Evolutionary conservation across 805 yeast species (phyloP).

Genomic region (Candida xiaguanensis): DNA sequence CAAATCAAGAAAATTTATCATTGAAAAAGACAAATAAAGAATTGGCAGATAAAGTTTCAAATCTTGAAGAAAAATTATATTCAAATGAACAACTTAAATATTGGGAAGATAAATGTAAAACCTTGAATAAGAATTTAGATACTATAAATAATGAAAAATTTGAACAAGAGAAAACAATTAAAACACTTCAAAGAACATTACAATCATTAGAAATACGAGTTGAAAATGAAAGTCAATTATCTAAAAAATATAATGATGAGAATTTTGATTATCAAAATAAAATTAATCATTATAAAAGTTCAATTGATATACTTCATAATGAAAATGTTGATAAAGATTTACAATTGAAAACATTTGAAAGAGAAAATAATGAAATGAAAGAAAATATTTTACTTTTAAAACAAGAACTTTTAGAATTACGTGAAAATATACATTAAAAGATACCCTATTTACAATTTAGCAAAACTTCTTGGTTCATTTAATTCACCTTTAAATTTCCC

Average conservation of each 20-base stretch:
- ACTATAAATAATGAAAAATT: constrained; percentile 44
- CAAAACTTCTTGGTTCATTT: constrained; percentile 17
- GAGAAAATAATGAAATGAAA: constrained; percentile 54
- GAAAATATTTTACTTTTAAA: constrained; percentile 52
- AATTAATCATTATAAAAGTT: constrained; percentile 38
- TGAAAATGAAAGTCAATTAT: constrained; percentile 48
- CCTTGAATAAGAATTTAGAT: constrained; percentile 49
- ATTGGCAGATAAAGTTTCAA: constrained; percentile 42
- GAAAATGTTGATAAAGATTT: constrained; percentile 42
- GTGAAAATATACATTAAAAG: constrained; percentile 16
- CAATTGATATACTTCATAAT: constrained; percentile 35
- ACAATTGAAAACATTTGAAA: constrained; percentile 44
- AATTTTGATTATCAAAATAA: constrained; percentile 52
- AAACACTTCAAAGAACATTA: constrained; percentile 48
- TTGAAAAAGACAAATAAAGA: constrained; percentile 53
- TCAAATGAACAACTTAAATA: constrained; percentile 52
- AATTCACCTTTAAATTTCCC: constrained; percentile 40
- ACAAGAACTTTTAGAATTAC: constrained; percentile 57
- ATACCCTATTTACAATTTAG: constrained; percentile 7
- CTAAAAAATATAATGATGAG: constrained; percentile 55
- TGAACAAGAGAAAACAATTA: constrained; percentile 49
- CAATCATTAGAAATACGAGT: constrained; percentile 51
- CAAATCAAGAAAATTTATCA: constrained; percentile 65
- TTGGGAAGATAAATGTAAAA: constrained; percentile 56
- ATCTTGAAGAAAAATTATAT: constrained; percentile 46